These are phyloP conservation scores for Dioszegia crocea DNA, from an alignment of 768 basidiomycete species.

Conservation along the genomic window DNA sequence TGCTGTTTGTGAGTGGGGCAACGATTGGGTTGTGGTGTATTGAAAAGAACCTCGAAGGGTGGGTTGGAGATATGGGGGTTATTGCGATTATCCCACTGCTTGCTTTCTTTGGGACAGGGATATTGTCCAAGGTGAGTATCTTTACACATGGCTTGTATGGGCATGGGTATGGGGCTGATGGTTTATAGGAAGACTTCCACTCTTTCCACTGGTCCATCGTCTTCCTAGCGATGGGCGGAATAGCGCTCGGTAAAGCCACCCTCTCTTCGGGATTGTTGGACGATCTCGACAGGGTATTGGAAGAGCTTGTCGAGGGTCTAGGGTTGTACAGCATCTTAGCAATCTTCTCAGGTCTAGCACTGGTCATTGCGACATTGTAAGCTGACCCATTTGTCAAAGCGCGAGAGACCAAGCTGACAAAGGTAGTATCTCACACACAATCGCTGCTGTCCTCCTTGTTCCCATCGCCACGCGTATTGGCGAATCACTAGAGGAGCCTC, in stretches of 20 bases:
- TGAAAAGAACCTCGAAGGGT: conserved; percentile 68
- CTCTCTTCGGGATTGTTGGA: conserved; percentile 79
- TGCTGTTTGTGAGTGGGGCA: conserved; percentile 69
- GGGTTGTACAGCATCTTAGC: conserved; percentile 67
- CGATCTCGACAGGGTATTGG: conserved; percentile 61
- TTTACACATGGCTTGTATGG: too few species aligned
- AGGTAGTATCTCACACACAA: conserved; percentile 82
- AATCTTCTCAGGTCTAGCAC: conserved; percentile 57
- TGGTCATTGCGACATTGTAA: conserved; percentile 50
- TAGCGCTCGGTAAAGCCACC: conserved; percentile 91
- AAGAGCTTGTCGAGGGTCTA: conserved; percentile 59
- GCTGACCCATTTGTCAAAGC: conserved; percentile 8
- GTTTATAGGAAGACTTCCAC: conserved; percentile 51
- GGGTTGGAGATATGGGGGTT: conserved; percentile 93
- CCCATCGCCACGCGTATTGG: conserved; percentile 93
- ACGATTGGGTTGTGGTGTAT: conserved; percentile 90
- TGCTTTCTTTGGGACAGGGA: conserved; percentile 87
- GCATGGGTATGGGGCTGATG: too few species aligned
- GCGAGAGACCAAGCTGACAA: too few species aligned
- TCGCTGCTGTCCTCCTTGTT: conserved; percentile 92
- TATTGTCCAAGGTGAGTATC: conserved; percentile 76
- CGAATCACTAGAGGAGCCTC: conserved; percentile 64
- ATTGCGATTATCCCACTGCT: conserved; percentile 90
- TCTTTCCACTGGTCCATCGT: conserved; percentile 47
- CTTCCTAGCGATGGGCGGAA: conserved; percentile 70